A percentile compares a stretch with the other conserved stretches of the same genome.
Conservation (phyloP, 2,329 filamentous ascomycete species). For the Neurospora sp. region DNA sequence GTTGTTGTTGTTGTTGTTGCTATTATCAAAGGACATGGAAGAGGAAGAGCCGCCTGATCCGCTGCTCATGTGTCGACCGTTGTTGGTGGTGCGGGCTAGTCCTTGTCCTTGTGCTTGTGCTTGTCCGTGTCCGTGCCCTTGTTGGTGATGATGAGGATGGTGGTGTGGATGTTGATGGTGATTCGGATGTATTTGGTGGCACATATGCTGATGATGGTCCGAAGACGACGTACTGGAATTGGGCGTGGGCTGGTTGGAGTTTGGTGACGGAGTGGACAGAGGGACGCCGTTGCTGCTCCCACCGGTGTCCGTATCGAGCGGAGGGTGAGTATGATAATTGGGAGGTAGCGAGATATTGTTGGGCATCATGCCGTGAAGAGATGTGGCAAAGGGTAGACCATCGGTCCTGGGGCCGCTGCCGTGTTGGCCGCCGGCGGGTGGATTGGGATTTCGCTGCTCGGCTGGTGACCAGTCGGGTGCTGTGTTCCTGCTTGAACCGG, state of each 20-base stretch:
- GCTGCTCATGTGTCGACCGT: constrained; percentile 23
- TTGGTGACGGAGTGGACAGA: constrained; percentile 35
- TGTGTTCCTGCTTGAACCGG: constrained; percentile 20
- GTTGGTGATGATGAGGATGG: neutral
- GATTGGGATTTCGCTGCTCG: constrained; percentile 8
- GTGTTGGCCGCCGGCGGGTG: constrained; percentile 12
- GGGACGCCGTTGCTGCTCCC: constrained; percentile 30
- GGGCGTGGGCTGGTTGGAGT: constrained; percentile 48
- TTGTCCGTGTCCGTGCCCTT: neutral
- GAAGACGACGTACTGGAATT: constrained; percentile 42
- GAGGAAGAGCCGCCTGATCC: constrained; percentile 37
- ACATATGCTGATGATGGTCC: constrained; percentile 26
- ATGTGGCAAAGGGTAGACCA: neutral
- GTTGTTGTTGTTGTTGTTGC: constrained; percentile 25
- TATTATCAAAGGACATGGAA: constrained; percentile 36
- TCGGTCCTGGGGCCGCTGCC: constrained; percentile 5
- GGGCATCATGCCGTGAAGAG: constrained; percentile 9
- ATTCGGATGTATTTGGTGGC: constrained; percentile 3
- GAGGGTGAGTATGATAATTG: constrained; percentile 25
- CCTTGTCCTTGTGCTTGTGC: constrained; percentile 4
- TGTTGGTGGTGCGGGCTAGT: constrained; percentile 11
- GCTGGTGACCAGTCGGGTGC: constrained; percentile 14
- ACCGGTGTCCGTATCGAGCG: constrained; percentile 31
- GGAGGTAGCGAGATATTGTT: constrained; percentile 2
- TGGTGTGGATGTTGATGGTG: constrained; percentile 11